Conservation (phyloP, 1,139 yeast species). For the Scheffersomyces titani region DNA sequence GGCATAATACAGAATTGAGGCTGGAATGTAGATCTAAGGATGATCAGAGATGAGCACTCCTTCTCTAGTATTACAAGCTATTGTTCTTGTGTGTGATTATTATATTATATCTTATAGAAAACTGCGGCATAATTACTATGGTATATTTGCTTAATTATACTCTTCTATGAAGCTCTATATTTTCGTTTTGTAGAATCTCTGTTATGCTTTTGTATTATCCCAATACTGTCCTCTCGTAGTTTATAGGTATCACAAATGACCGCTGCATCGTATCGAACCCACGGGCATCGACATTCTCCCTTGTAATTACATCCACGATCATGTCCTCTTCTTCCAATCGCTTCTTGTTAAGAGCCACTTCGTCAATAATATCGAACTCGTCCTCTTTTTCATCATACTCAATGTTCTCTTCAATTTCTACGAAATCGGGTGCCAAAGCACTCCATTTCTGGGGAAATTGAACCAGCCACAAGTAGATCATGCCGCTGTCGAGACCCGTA, state of each 20-base stretch:
- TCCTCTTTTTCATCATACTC: constrained; percentile 88
- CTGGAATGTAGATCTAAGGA: background rate
- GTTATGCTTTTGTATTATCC: background rate
- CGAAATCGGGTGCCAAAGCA: constrained; percentile 95
- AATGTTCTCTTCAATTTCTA: constrained; percentile 89
- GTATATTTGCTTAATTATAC: no score
- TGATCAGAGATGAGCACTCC: background rate
- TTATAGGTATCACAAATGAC: constrained; percentile 48
- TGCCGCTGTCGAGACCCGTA: constrained; percentile 87
- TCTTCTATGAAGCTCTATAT: background rate
- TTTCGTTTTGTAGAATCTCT: background rate
- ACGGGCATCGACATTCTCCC: constrained; percentile 65
- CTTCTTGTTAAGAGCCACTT: constrained; percentile 58
- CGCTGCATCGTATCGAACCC: constrained; percentile 52
- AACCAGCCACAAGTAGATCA: constrained; percentile 80
- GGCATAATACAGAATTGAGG: background rate
- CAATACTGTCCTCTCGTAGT: constrained; percentile 24
- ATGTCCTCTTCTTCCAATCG: constrained; percentile 70
- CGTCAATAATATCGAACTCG: constrained; percentile 84
- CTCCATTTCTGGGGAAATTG: constrained; percentile 93
- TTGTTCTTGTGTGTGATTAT: background rate
- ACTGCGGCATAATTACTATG: background rate
- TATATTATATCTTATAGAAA: background rate
- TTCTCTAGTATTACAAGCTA: no score
- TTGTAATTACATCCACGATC: constrained; percentile 64